These are phyloP conservation scores for Solanum bukasovii DNA, from an alignment of 257 asterid species.

Conservation along the genomic window DNA sequence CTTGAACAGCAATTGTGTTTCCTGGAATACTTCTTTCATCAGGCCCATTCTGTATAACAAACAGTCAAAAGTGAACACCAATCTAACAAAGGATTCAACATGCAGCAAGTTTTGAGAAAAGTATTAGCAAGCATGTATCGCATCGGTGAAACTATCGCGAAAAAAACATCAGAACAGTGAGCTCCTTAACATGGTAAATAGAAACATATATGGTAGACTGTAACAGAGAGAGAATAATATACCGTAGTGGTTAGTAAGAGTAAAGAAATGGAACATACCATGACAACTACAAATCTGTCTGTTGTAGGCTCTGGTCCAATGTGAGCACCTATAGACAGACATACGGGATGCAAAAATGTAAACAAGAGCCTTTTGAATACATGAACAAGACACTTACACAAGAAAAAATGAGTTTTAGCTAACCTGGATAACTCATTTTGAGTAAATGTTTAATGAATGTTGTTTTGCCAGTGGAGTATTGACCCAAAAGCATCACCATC, in stretches of 20 bases:
- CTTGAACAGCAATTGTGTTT: constrained; percentile 92
- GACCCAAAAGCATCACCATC: constrained; percentile 99
- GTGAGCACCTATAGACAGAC: constrained; percentile 65
- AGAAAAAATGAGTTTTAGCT: background rate
- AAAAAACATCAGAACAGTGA: background rate
- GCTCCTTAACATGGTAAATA: background rate
- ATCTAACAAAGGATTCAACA: background rate
- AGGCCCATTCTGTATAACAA: constrained; percentile 62
- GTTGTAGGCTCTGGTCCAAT: constrained; percentile 99
- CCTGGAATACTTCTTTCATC: constrained; percentile 97
- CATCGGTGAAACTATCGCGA: background rate
- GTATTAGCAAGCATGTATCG: background rate
- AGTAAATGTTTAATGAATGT: constrained; percentile 96
- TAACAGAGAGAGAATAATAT: background rate
- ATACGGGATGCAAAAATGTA: background rate
- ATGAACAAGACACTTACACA: background rate
- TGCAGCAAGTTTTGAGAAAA: background rate
- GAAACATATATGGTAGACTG: background rate
- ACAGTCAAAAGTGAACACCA: background rate
- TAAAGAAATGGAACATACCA: constrained; percentile 34
- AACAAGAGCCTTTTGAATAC: background rate
- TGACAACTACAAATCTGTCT: constrained; percentile 97
- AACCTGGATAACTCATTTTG: constrained; percentile 78
- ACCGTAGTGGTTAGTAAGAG: background rate
- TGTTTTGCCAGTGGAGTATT: constrained; percentile 94